A percentile compares a stretch with the other conserved stretches of the same genome.
These are phyloP conservation scores for Penicillium sp. DNA, from an alignment of 2,329 filamentous ascomycete genomes.

Conservation along the genomic window DNA sequence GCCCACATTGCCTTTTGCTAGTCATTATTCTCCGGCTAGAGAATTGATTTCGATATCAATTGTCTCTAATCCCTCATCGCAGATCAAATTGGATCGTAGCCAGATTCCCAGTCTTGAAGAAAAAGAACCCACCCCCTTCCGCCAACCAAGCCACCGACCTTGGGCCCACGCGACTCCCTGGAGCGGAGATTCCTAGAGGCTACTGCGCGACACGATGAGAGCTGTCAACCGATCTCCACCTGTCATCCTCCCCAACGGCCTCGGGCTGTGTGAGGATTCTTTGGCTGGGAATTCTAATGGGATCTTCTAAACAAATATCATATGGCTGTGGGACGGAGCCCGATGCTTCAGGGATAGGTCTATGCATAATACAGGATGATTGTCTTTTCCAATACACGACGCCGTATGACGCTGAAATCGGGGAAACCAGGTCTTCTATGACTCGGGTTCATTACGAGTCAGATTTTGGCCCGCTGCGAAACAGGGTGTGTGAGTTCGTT, in stretches of 20 bases:
- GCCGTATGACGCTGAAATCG: constrained; percentile 6
- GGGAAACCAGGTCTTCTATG: neutral
- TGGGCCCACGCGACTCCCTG: neutral
- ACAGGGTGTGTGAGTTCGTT: neutral
- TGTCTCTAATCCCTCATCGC: neutral
- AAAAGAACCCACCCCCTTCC: neutral
- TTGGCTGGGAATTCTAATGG: neutral
- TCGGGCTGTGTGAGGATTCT: no score
- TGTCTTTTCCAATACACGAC: neutral
- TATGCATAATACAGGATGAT: constrained; percentile 1
- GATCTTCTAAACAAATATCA: neutral
- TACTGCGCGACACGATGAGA: neutral
- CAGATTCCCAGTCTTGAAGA: no score
- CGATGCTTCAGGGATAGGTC: neutral
- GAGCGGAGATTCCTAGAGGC: neutral
- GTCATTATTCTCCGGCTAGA: neutral
- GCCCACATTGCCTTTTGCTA: neutral
- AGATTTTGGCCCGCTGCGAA: neutral
- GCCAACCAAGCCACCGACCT: neutral
- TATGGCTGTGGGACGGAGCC: neutral
- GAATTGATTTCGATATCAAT: neutral
- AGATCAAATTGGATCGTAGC: neutral
- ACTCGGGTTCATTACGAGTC: constrained; percentile 7
- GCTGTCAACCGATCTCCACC: neutral
- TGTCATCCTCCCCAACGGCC: neutral